Evolutionary conservation across 2,329 filamentous ascomycete species (phyloP).

Genomic region (Trichothecium sympodiale): DNA sequence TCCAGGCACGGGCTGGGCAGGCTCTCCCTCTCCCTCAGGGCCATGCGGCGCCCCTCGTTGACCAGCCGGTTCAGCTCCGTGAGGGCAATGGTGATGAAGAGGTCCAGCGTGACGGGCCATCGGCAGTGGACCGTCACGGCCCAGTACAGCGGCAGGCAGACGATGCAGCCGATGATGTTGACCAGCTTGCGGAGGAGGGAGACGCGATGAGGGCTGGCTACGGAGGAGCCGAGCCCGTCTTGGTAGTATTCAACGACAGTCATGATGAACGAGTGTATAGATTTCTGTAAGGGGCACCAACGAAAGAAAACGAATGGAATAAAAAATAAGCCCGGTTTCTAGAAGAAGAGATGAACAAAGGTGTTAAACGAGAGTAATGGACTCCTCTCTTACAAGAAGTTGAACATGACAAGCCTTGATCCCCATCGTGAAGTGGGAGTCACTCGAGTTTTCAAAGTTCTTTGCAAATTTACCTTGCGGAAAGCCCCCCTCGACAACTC

Average conservation of each 20-base stretch:
- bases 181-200: slow-evolving; percentile 8
- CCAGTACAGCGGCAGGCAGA: slow-evolving; percentile 10
- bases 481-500: no score
- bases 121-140: slow-evolving; percentile 9
- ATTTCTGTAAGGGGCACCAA: not conserved
- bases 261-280: not conserved
- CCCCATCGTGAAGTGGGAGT: no score
- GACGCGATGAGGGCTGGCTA: slow-evolving; percentile 5
- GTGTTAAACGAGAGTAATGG: no score
- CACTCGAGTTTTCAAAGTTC: no score
- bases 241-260: not conserved
- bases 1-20: slow-evolving; percentile 4
- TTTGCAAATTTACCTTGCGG: no score
- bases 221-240: not conserved
- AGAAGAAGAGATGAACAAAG: no score
- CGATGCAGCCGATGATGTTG: slow-evolving; percentile 10
- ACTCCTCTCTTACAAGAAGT: no score
- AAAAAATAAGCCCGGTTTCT: no score
- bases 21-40: slow-evolving; percentile 6
- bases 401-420: no score
- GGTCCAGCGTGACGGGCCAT: slow-evolving; percentile 13
- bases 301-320: no score
- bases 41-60: slow-evolving; percentile 11
- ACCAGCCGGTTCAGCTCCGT: slow-evolving; percentile 12
- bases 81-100: slow-evolving; percentile 10